Evolutionary conservation across 192 early-diverging fungal genomes (phyloP), one percentile per base, ranked within the genome.

Genomic region (Backusella australiensis): DNA sequence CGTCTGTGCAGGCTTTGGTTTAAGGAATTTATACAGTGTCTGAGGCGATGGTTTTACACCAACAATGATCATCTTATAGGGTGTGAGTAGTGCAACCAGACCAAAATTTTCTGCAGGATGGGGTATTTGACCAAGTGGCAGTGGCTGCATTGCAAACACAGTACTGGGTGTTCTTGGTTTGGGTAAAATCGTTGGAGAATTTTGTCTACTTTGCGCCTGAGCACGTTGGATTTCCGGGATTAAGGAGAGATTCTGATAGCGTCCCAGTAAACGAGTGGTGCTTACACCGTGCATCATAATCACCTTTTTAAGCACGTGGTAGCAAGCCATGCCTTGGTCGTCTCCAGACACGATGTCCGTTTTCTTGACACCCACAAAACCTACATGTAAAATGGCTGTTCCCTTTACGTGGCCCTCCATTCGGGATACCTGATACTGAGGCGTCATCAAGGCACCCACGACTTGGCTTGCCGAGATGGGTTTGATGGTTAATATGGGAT

Each of bases 41-140:
- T 90, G 87, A 19, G 83, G 82, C 26, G 85, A 83, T 9, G 89
- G 89, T 70, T 90, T 90, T 2, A 88, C 73, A 19, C 89, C 85
- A 6, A 90, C 86, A 66, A 90, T 86, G 32, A 87, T 80, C 86
- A 90, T 83, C 85, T 90, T 90, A 67, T 86, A 87, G 1, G 89
- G 89, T 23, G 89, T 90, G 12, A 90, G 53, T 26, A 90, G 76
- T 14, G 89, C 89, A 3, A 90, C 87, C 39, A 90, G 78, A n/a
- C 87, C 87, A 67, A 86, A 88, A 42, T 70, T 81, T 52, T 90
- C 89, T 23, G 89, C 82, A 8, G 81, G 78, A 78, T 90, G 89
- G 12, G 85, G 81, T 14, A 82, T 76, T 53, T 90, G 89, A 5
- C 89, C 89, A 56, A 86, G 79, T 17, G 89, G 89, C 23, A 88